These are phyloP conservation scores for Trichophyton simii DNA, from an alignment of 2,329 filamentous ascomycete genomes.

Conservation along the genomic window DNA sequence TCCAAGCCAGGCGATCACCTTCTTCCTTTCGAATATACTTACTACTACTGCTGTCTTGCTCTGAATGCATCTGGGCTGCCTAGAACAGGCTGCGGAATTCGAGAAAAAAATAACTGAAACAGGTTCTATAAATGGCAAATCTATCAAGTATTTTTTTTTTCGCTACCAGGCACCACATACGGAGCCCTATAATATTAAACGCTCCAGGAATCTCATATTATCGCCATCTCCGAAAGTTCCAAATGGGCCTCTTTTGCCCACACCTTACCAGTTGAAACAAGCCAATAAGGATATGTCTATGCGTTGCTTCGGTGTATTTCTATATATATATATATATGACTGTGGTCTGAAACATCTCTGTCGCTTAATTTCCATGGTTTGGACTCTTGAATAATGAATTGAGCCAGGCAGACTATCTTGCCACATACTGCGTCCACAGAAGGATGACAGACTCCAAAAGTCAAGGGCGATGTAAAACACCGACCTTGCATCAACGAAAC, in stretches of 20 bases:
- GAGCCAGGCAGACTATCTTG: background rate
- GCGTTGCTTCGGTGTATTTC: background rate
- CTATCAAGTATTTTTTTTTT: background rate
- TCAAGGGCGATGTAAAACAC: background rate
- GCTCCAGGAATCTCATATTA: background rate
- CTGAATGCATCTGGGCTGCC: background rate
- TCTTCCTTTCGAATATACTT: background rate
- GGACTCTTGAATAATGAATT: background rate
- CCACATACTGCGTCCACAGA: background rate
- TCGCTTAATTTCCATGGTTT: background rate
- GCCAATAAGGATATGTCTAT: background rate
- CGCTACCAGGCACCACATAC: background rate
- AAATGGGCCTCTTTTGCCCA: background rate
- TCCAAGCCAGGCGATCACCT: background rate
- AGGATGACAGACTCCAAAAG: background rate
- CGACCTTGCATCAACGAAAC: background rate
- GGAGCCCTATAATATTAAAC: background rate
- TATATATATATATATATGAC: background rate
- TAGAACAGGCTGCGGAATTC: background rate
- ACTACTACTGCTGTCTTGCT: background rate
- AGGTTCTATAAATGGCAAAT: slow-evolving; percentile 1
- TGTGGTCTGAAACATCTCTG: background rate
- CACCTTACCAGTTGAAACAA: background rate
- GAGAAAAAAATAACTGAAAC: background rate
- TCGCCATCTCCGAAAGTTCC: background rate